Conservation (phyloP, 495 filamentous ascomycete genomes). For the Haplographium delicatum region DNA sequence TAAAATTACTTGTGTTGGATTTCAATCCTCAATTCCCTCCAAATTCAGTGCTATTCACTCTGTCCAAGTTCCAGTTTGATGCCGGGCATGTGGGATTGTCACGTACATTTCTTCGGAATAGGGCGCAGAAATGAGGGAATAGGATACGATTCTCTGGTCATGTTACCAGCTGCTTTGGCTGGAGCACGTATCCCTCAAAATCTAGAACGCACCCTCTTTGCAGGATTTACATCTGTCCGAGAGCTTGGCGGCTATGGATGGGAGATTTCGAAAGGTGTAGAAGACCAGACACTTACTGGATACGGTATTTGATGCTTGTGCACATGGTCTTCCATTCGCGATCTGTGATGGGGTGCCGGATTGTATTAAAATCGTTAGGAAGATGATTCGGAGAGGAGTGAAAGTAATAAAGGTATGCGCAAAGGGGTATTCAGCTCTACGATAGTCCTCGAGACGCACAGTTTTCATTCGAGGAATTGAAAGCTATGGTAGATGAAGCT, state of each 20-base stretch:
- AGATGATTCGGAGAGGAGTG: slow-evolving; percentile 45
- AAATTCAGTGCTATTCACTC: slow-evolving; percentile 27
- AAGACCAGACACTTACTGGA: slow-evolving; percentile 40
- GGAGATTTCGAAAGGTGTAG: slow-evolving; percentile 38
- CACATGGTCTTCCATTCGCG: slow-evolving; percentile 3
- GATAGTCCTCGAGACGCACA: slow-evolving; percentile 43
- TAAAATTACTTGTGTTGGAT: slow-evolving; percentile 40
- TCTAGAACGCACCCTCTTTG: slow-evolving; percentile 37
- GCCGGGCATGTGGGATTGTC: slow-evolving; percentile 51
- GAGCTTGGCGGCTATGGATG: slow-evolving; percentile 42
- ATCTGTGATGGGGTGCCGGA: slow-evolving; percentile 45
- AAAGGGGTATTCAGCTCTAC: slow-evolving; percentile 38
- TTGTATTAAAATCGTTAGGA: slow-evolving; percentile 40
- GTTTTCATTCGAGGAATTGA: slow-evolving; percentile 46
- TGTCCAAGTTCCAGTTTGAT: slow-evolving; percentile 37
- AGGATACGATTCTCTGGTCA: slow-evolving; percentile 6
- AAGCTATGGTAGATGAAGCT: slow-evolving; percentile 44
- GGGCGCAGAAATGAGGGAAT: slow-evolving; percentile 4
- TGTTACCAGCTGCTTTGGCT: slow-evolving; percentile 14
- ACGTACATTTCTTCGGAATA: slow-evolving; percentile 38
- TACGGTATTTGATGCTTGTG: slow-evolving; percentile 10
- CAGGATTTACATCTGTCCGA: slow-evolving; percentile 48
- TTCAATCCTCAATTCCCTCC: slow-evolving; percentile 27
- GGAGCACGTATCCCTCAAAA: slow-evolving; percentile 37
- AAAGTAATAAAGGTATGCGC: slow-evolving; percentile 46